Base-by-base conservation (phyloP, 495 filamentous ascomycete genomes). In the Podospora comata region DNA sequence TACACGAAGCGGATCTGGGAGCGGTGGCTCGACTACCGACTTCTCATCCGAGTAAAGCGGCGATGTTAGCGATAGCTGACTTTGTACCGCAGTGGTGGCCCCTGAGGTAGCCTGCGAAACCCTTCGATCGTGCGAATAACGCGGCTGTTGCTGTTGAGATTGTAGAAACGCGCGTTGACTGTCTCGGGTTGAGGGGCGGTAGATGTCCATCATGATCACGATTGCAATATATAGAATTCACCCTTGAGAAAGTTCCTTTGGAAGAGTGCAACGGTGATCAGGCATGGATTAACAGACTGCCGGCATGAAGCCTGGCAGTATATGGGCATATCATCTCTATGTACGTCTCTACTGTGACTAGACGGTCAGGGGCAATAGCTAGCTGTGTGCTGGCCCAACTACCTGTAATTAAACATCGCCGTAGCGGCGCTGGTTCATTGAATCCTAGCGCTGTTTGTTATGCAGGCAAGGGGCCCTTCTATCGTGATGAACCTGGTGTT, bases 1-100 rank as follows among this genome's bases (percentile, higher is more conserved):
- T 48, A 48, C 39, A 3, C 39, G 39, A 16, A 48, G 39, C 7
- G 55, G 61, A 19, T 19, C 61, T 4, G 30, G 61, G 16, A 63
- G 18, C n/a, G 61, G 61, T 26, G 61, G 30, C 2, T 63, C 61
- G 61, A 63, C 61, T n/a, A 63, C 61, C 61, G 61, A 63, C n/a
- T 63, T 63, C 30, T 63, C 61, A 18, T 63, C 61, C 4, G 34
- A 63, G 34, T 63, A 63, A 16, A 39, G 55, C 2, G 39, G 39
- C 13, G 39, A 61, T 61, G 59, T 16, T n/a, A 32, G 4, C 5
- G 61, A 44, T 63, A 23, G n/a, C 34, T 63, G 61, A 44, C 61
- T 63, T 5, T 63, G 27, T 4, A 32, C 30, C 4, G 30, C 30
- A 11, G 61, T 39, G 9, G 30, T 39, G 4, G 61, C 30, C 3